Conservation (phyloP, 257 asterid species). For the Solanum habrochaites region DNA sequence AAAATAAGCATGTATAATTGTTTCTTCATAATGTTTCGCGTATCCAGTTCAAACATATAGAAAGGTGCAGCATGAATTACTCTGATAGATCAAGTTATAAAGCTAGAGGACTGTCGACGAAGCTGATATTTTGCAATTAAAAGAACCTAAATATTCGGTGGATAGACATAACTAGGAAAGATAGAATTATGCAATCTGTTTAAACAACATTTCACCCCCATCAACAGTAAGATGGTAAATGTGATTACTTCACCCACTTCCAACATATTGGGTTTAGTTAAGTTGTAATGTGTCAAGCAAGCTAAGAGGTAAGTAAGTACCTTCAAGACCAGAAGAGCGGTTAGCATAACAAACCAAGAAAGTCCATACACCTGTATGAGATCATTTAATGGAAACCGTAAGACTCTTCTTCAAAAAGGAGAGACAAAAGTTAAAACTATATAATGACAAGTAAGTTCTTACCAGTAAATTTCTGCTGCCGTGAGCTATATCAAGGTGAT, state of each 20-base stretch:
- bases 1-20: neutral
- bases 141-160: neutral
- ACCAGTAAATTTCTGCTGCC: conserved; percentile 63
- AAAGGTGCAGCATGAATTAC: neutral
- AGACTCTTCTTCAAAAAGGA: conserved; percentile 3
- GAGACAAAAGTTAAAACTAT: neutral
- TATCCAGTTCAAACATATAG: neutral
- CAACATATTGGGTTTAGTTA: neutral
- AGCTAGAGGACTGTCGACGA: neutral
- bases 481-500: conserved; percentile 79
- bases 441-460: neutral
- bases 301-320: conserved; percentile 25
- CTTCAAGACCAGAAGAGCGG: conserved; percentile 75
- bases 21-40: neutral
- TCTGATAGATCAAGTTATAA: neutral
- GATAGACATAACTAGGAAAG: neutral
- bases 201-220: neutral
- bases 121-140: neutral
- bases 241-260: neutral
- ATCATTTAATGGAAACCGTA: conserved; percentile 6
- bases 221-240: neutral
- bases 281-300: neutral
- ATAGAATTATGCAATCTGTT: neutral
- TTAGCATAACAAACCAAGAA: conserved; percentile 88
- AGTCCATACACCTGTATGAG: conserved; percentile 74